Base-by-base conservation (phyloP, 768 basidiomycete species). In the Amanita pseudoporphyria region DNA sequence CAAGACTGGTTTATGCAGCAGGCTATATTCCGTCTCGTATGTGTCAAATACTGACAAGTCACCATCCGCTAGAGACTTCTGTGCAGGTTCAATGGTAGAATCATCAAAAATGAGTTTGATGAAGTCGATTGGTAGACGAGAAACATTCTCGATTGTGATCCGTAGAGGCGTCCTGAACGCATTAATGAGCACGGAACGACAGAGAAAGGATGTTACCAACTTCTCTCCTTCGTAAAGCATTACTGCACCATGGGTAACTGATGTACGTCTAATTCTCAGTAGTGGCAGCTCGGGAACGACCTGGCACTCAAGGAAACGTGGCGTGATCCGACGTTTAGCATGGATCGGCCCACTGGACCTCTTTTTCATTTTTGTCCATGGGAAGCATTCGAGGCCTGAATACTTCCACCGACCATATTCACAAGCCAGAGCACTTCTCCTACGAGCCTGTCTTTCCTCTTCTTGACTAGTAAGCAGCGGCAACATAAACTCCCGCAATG, bases 161-260 rank as follows among this genome's bases (percentile, higher is more conserved):
- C 87, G 82, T 41, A 98, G 81, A 5, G 71, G 78, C 1, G 90
- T 87, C 61, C 95, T 97, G 56, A 39, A 42, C 48, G 45, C 37
- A 1, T 26, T 33, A 41, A 26, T 49, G 42, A 21, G 3, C 9
- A 14, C 45, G 26, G 35, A 19, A 45, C 5, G 13, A 13, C 54
- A 32, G 18, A 54, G 21, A 19, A 22, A 49, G 31, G 13, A 67
- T 81, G 52, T 54, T 12, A 19, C 38, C 18, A 7, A 92, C 94
- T 68, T 82, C 70, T 99, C 96, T 30, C 96, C 96, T 42, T 95
- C 80, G 60, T 95, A 97, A 45, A 98, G 70, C 90, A 96, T 95
- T 21, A 97, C 69, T 0, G 94, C 91, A 1, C 91, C 92, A 57
- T 96, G 92, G 1, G 87, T 94, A 18, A 96, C 68, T n/a, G 88